A percentile compares a stretch with the other conserved stretches of the same genome.
Evolutionary conservation across 441 rosid genomes (phyloP).

Genomic region (Mallotus japonicus): DNA sequence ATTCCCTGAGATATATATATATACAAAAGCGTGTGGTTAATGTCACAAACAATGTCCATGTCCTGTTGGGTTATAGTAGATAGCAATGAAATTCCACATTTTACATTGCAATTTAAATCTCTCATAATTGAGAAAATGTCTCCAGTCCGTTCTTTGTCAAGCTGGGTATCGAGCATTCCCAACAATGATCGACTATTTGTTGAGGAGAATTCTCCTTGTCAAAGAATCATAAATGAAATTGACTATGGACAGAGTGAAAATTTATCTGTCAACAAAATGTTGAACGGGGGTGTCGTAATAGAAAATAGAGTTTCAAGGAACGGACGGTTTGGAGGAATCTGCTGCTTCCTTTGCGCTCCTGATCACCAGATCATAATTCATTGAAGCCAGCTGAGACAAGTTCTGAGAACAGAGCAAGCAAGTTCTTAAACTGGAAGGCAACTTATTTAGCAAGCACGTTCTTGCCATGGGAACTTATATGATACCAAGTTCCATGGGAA

Average conservation of each 20-base stretch:
- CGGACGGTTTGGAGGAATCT: conserved; percentile 49
- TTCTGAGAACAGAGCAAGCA: conserved; percentile 50
- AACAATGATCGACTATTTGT: neutral
- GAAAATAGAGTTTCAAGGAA: conserved; percentile 29
- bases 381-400: conserved; percentile 89
- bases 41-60: neutral
- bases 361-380: conserved; percentile 76
- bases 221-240: neutral
- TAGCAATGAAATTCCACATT: conserved; percentile 2
- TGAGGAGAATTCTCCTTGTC: neutral
- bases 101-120: neutral
- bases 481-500: neutral
- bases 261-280: conserved; percentile 9
- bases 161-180: neutral
- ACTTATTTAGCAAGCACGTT: neutral
- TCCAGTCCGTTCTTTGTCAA: neutral
- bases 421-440: neutral
- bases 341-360: conserved; percentile 61
- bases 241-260: neutral
- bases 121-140: neutral
- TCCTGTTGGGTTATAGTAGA: neutral
- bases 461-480: neutral
- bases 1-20: conserved; percentile 8
- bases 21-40: neutral
- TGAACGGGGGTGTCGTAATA: neutral